These are phyloP conservation scores for Tinospora cordifolia DNA, from an alignment of 164 flowering plant species.

Conservation along the genomic window DNA sequence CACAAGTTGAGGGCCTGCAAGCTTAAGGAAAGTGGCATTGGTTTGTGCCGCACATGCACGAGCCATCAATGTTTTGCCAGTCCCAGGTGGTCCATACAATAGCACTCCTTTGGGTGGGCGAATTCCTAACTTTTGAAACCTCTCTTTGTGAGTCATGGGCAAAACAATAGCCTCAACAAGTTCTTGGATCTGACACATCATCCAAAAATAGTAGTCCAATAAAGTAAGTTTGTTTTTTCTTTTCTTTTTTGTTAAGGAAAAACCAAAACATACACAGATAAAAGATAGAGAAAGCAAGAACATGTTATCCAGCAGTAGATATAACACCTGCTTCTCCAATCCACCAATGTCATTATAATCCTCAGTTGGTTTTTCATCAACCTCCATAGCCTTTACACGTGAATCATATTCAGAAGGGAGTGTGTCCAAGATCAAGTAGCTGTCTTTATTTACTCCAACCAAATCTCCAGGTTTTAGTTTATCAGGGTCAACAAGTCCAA, in stretches of 20 bases:
- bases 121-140: constrained; percentile 77
- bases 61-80: constrained; percentile 94
- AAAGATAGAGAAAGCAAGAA: not conserved
- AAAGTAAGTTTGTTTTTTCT: not conserved
- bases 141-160: constrained; percentile 93
- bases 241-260: too few species aligned
- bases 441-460: constrained; percentile 96
- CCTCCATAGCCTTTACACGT: constrained; percentile 97
- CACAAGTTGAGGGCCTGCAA: constrained; percentile 95
- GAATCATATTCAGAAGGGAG: constrained; percentile 97
- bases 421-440: constrained; percentile 87
- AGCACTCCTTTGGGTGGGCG: constrained; percentile 96
- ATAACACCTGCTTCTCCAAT: constrained; percentile 75
- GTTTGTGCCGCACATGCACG: constrained; percentile 98
- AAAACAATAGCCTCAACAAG: constrained; percentile 92
- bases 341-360: constrained; percentile 96
- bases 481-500: constrained; percentile 94
- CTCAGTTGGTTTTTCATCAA: constrained; percentile 98
- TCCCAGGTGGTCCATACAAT: constrained; percentile 94
- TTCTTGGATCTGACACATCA: constrained; percentile 69
- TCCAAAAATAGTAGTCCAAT: not conserved
- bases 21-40: constrained; percentile 86
- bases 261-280: too few species aligned
- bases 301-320: not conserved
- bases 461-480: constrained; percentile 87